phyloP scores from a whole-genome alignment of 345 rosid genomes.

The Psidium guajava region DNA sequence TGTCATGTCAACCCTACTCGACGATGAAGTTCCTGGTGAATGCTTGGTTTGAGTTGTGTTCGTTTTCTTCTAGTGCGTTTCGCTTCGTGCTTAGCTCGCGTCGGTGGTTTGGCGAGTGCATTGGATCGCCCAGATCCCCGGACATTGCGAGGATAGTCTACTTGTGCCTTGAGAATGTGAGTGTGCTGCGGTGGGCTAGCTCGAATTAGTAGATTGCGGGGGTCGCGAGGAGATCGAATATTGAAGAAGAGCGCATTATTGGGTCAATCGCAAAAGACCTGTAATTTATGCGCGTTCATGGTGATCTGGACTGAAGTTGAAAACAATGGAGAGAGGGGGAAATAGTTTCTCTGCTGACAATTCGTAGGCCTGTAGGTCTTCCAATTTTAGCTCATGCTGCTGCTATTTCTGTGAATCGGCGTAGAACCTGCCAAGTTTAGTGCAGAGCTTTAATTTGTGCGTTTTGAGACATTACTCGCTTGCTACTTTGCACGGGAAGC shows the following conservation, averaged over 20 bases:
- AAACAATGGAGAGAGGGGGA: not conserved
- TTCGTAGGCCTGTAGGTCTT: not conserved
- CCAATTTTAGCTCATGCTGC: not conserved
- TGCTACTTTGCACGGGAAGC: not conserved
- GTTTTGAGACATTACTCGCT: not conserved
- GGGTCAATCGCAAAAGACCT: not conserved
- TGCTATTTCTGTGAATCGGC: not conserved
- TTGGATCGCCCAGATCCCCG: not conserved
- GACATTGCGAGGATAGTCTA: not conserved
- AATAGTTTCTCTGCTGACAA: not conserved
- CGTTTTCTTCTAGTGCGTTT: not conserved
- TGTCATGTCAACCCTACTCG: slow-evolving; percentile 59
- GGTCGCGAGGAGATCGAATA: not conserved
- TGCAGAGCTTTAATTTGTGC: not conserved
- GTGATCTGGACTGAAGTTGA: not conserved
- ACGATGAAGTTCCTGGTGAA: slow-evolving; percentile 50
- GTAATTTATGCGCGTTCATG: not conserved
- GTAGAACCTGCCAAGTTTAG: not conserved
- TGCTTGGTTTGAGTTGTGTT: not conserved
- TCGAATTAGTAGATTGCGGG: not conserved
- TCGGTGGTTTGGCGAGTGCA: not conserved
- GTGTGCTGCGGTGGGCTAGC: not conserved
- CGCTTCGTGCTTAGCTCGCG: not conserved
- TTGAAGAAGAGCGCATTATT: not conserved
- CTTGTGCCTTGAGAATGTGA: not conserved